A percentile compares a stretch with the other conserved stretches of the same genome.
phyloP scores from a whole-genome alignment of 2,329 filamentous ascomycete species.

The Furcasterigmium sp. region DNA sequence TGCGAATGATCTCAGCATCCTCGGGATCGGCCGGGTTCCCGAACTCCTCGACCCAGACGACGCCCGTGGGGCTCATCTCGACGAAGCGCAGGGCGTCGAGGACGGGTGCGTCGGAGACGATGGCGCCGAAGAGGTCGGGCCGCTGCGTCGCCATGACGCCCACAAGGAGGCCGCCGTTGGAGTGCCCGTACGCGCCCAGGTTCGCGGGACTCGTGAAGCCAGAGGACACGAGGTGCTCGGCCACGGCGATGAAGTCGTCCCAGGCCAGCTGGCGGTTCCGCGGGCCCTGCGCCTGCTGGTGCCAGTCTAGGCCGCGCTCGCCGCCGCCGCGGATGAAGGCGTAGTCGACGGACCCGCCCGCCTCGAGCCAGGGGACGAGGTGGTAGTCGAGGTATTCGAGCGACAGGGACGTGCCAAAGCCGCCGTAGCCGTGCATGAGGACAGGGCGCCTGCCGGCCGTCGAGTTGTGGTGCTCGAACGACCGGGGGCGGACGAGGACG shows the following conservation, averaged over 20 bases:
- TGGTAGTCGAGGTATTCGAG: not conserved
- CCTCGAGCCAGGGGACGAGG: constrained; percentile 1
- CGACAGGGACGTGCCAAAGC: not conserved
- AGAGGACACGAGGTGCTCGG: not conserved
- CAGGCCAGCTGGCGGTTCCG: not conserved
- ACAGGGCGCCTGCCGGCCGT: not conserved
- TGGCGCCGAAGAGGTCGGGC: constrained; percentile 3
- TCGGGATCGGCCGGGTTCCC: not conserved
- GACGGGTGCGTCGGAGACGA: not conserved
- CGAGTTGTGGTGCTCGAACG: not conserved
- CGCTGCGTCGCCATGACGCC: constrained; percentile 1
- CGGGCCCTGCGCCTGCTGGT: not conserved
- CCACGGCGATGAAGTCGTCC: constrained; percentile 1
- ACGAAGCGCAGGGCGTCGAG: not conserved
- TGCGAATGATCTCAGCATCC: not conserved
- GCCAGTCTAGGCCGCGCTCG: not conserved
- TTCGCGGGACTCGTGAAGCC: not conserved
- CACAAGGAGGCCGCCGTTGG: not conserved
- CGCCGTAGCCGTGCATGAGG: constrained; percentile 1
- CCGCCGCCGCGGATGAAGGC: constrained; percentile 4
- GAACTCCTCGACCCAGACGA: not conserved
- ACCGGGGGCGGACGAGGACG: not conserved
- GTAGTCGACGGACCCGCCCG: not conserved
- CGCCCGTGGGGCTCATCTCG: not conserved
- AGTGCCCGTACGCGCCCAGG: not conserved